These are phyloP conservation scores for Fusarium begoniae DNA, from an alignment of 2,329 filamentous ascomycete species.

Conservation along the genomic window DNA sequence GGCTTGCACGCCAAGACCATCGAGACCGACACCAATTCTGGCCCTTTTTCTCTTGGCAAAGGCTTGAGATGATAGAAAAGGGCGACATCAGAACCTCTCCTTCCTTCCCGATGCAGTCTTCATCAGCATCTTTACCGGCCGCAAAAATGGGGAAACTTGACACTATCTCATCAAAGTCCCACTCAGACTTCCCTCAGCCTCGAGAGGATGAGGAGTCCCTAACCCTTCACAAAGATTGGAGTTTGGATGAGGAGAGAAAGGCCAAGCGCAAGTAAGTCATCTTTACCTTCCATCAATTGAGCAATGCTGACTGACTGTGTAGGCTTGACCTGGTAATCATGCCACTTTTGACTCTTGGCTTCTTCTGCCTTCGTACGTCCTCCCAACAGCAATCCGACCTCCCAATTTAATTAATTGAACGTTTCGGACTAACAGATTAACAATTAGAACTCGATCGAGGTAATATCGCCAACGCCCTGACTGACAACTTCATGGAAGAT, in stretches of 20 bases:
- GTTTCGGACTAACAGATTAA: background rate
- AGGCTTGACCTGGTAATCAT: conserved; percentile 54
- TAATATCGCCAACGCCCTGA: conserved; percentile 59
- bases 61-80: conserved; percentile 13
- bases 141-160: conserved; percentile 32
- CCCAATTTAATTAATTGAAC: background rate
- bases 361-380: conserved; percentile 53
- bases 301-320: background rate
- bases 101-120: background rate
- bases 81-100: background rate
- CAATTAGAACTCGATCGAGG: conserved; percentile 45
- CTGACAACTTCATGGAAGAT: conserved; percentile 59
- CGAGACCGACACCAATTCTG: background rate
- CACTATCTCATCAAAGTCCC: conserved; percentile 9
- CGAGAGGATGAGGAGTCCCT: conserved; percentile 46
- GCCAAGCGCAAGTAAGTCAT: conserved; percentile 46
- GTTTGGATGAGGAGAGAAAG: conserved; percentile 47
- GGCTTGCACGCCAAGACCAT: conserved; percentile 28
- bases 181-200: conserved; percentile 16
- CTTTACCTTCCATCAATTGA: background rate
- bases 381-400: rapidly evolving
- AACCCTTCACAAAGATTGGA: conserved; percentile 46
- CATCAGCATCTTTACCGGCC: background rate
- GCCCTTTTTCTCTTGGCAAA: background rate
- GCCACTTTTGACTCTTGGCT: conserved; percentile 53